phyloP scores from a whole-genome alignment of 352 stramenopile species.

The Phytophthora sp. region DNA sequence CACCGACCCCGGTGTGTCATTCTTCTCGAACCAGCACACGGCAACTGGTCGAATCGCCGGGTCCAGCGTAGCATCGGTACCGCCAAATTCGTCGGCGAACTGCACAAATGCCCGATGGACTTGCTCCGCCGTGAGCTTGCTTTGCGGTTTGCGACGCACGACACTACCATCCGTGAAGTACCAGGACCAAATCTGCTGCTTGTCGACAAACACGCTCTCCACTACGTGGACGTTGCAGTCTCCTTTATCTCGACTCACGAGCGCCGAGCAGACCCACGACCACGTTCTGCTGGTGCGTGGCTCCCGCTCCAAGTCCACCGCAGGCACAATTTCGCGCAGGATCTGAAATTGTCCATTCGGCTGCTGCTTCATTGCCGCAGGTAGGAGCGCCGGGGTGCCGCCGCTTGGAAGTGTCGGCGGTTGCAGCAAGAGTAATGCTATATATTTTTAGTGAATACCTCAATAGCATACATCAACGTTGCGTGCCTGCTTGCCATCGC shows the following conservation, averaged over 20 bases:
- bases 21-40: conserved; percentile 74
- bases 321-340: conserved; percentile 58
- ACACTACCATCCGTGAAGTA: conserved; percentile 61
- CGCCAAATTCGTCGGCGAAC: conserved; percentile 16
- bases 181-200: conserved; percentile 84
- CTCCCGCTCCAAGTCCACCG: conserved; percentile 54
- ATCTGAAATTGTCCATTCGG: conserved; percentile 43
- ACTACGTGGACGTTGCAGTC: conserved; percentile 61
- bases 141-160: conserved; percentile 63
- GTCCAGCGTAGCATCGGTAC: neutral
- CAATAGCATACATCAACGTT: too few relatives aligned
- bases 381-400: neutral
- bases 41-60: conserved; percentile 40
- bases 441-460: conserved; percentile 30
- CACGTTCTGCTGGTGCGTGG: conserved; percentile 56
- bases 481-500: too few relatives aligned
- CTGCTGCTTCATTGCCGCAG: conserved; percentile 21
- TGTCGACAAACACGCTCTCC: conserved; percentile 77
- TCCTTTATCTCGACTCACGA: conserved; percentile 66
- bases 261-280: conserved; percentile 71
- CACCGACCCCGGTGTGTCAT: conserved; percentile 40
- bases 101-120: conserved; percentile 51
- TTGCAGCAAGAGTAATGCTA: conserved; percentile 10
- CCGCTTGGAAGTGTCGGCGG: conserved; percentile 11
- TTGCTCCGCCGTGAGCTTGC: conserved; percentile 49